Conservation (phyloP, 2,329 filamentous ascomycete species). For the Aspergillaceae sp. region DNA sequence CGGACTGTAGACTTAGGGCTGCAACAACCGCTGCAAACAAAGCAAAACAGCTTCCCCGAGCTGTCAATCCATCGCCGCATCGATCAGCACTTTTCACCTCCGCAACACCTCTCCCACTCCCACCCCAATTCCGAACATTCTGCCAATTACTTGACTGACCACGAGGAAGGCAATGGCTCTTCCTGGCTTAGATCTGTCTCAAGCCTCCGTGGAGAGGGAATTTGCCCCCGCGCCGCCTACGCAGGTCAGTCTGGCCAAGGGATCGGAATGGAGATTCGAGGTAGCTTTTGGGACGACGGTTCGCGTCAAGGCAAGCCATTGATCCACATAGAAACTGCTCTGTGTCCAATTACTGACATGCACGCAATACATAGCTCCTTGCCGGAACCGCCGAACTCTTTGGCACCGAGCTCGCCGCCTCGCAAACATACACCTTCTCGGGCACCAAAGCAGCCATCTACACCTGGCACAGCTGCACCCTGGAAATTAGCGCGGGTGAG, state of each 20-base stretch:
- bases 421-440: constrained; percentile 70
- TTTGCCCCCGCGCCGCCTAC: constrained; percentile 31
- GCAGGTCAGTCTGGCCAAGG: constrained; percentile 50
- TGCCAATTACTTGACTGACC: too few species aligned
- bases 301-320: constrained; percentile 42
- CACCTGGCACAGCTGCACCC: constrained; percentile 81
- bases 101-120: background rate
- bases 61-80: background rate
- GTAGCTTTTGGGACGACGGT: constrained; percentile 50
- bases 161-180: constrained; percentile 53
- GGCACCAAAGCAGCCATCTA: constrained; percentile 80
- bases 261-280: constrained; percentile 72
- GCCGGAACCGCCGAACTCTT: constrained; percentile 86
- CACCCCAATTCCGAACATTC: background rate
- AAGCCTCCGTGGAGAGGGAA: constrained; percentile 45
- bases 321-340: too few species aligned
- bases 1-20: background rate
- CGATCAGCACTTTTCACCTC: background rate
- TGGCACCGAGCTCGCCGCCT: constrained; percentile 80
- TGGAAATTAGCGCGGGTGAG: constrained; percentile 63
- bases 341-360: background rate
- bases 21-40: background rate
- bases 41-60: background rate
- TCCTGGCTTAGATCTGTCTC: constrained; percentile 62
- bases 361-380: constrained; percentile 46